Evolutionary conservation across 805 yeast species (phyloP).

Genomic region (Kluyveromyces dobzhanskii): DNA sequence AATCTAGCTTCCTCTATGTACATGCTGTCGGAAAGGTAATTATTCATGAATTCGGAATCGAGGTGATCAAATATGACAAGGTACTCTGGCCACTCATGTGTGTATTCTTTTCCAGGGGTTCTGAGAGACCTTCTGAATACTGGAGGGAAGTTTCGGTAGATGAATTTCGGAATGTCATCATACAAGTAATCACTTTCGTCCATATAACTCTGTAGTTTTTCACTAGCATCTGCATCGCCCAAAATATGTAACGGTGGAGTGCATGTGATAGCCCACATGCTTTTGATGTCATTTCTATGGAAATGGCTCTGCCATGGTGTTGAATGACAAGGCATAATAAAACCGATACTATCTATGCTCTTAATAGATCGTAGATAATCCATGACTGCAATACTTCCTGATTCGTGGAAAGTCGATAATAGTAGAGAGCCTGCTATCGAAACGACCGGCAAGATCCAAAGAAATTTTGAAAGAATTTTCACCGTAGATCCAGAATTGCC

Average conservation of each 20-base stretch:
- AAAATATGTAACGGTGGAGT: conserved; percentile 66
- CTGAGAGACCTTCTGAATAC: conserved; percentile 16
- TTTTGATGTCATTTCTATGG: conserved; percentile 44
- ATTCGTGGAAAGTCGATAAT: conserved; percentile 67
- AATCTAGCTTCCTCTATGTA: conserved; percentile 46
- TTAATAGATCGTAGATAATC: conserved; percentile 38
- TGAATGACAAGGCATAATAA: conserved; percentile 93
- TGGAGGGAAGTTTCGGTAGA: conserved; percentile 46
- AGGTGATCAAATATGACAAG: conserved; percentile 64
- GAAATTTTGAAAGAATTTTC: background rate
- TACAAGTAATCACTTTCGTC: conserved; percentile 88
- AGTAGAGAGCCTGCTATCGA: conserved; percentile 26
- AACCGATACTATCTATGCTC: conserved; percentile 52
- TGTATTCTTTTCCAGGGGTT: conserved; percentile 23
- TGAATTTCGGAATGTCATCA: conserved; percentile 50
- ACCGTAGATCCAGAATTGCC: no score
- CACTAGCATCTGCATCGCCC: conserved; percentile 20
- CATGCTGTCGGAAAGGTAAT: conserved; percentile 32
- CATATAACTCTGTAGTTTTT: conserved; percentile 41
- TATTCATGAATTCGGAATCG: conserved; percentile 35
- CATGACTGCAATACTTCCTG: conserved; percentile 73
- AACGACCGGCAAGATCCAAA: conserved; percentile 17
- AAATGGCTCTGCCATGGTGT: conserved; percentile 90
- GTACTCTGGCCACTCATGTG: conserved; percentile 61
- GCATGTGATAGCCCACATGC: conserved; percentile 77